Evolutionary conservation across 495 filamentous ascomycete species (phyloP), one percentile per base, ranked within the genome.

Genomic region (Sabuloglossum arenarium): DNA sequence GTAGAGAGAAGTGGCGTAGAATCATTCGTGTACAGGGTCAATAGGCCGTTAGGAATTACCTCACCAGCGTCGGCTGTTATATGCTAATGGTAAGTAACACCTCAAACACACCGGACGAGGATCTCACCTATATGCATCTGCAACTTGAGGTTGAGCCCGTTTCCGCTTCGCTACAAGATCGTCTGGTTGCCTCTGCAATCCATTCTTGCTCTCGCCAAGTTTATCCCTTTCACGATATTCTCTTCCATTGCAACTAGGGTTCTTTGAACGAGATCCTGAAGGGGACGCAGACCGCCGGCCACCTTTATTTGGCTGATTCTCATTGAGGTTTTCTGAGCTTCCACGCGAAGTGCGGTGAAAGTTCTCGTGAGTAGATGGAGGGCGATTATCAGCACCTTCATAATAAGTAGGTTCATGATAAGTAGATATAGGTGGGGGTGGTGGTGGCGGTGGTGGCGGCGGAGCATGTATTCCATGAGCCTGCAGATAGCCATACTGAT

Each of bases 41-140:
- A 51, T 1, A 51, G 24, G 6, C 24, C 24, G 10, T 19, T 51
- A 27, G 14, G 5, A 14, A 29, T 51, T 30, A 51, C 25, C 47
- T 51, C 28, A 51, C 47, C 47, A 51, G 16, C 47, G 47, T 51
- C 47, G 47, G 21, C 47, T 51, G 6, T 27, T 29, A 14, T 27
- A 10, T 8, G 19, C 28, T 6, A 51, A 30, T 27, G 11, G 16
- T 23, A 19, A n/a, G 39, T 43, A 43, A 43, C 39, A 21, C 12
- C 6, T 10, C 9, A 21, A 16, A 43, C 6, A 21, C 16, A 23
- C 5, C 3, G 16, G n/a, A 12, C 32, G n/a, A 30, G 14, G 14
- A 28, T 70, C 68, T 64, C 61, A 72, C 70, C 64, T 66, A 55
- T 70, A 73, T 39, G 68, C 70, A 24, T 66, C 69, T 31, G 64